Evolutionary conservation across 1,284 basidiomycete genomes (phyloP), one percentile per base, ranked within the genome.

Genomic region (Prillingera fragicola): DNA sequence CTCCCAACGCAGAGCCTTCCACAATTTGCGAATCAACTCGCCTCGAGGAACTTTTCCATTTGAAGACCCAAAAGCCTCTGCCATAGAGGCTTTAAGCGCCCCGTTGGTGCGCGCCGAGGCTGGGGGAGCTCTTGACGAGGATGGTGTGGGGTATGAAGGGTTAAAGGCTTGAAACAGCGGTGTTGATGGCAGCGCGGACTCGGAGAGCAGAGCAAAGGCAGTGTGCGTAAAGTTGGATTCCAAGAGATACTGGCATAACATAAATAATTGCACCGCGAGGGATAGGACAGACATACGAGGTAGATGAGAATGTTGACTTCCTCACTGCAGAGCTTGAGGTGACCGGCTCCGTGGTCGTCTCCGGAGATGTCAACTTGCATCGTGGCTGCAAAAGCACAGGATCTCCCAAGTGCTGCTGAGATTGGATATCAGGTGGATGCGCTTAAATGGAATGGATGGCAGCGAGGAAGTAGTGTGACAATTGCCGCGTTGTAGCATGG

Each of bases 241-340:
- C 38, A 66, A 55, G 17, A 70, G 57, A 28, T 70, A 70, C 63
- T 65, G 41, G n/a, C n/a, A n/a, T 6, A 18, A 23, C 3, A 17
- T 27, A 41, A 37, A 24, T 10, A 39, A 23, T 14, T 14, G 25
- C 23, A 4, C 18, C 14, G 17, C 15, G 15, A 25, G n/a, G 15
- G 2, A 3, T 3, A 13, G 3, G 1, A 23, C 18, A 18, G 19
- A 60, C 66, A 36, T 33, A 67, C 65, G 3, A 65, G 51, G 45
- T 70, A 69, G 21, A 70, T 62, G 23, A 70, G 46, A 22, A 66
- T 64, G 48, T 70, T 70, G 33, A 70, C 62, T 53, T 69, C 69
- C 6, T 64, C 60, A 43, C 62, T 64, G 8, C 54, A 59, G 23
- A 67, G 32, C 33, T 62, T 56, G 22, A 63, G 45, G 2, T 43